Evolutionary conservation across 768 basidiomycete species (phyloP), one percentile per base, ranked within the genome.

Genomic region (Mycena albidolilacea): DNA sequence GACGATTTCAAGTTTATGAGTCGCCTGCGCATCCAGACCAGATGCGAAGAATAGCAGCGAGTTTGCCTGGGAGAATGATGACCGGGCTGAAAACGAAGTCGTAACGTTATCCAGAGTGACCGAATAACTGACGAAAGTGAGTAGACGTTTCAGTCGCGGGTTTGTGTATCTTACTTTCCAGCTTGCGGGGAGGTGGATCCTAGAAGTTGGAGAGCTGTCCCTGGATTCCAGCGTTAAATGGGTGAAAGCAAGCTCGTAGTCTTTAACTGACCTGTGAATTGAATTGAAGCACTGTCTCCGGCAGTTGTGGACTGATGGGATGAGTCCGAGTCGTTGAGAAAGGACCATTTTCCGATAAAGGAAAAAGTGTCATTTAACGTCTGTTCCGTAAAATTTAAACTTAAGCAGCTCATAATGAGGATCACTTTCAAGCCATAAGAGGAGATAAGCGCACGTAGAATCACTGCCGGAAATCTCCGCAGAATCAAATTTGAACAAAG

Each of bases 41-140:
- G 89, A 89, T 48, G 88, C 86, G 75, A 87, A 91, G 79, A 90
- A 95, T 12, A 95, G 84, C 5, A 94, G 82, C 12, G 90, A 84
- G 69, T 88, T 79, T 58, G 85, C 79, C 38, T 87, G 81, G 46
- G 82, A 85, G 77, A 88, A 91, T 0, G 90, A 89, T 5, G 91
- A 88, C 67, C 81, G 80, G 3, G 87, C 89, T 39, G 87, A 88
- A 64, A 90, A 82, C 3, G 75, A 81, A 41, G 87, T 85, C 44
- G 85, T 87, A 23, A 82, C 80, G 68, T 89, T 85, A 74, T 90
- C 89, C 9, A 90, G 58, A 23, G 69, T 72, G 41, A 76, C 71
- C 7, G 71, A 59, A 39, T 76, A 76, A n/a, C 74, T 67, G 19
- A 50, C 17, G 37, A 55, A 60, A 14, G 69, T 74, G 21, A 68